Base-by-base conservation (phyloP, 768 basidiomycete genomes). In the Trametes sanguinea region DNA sequence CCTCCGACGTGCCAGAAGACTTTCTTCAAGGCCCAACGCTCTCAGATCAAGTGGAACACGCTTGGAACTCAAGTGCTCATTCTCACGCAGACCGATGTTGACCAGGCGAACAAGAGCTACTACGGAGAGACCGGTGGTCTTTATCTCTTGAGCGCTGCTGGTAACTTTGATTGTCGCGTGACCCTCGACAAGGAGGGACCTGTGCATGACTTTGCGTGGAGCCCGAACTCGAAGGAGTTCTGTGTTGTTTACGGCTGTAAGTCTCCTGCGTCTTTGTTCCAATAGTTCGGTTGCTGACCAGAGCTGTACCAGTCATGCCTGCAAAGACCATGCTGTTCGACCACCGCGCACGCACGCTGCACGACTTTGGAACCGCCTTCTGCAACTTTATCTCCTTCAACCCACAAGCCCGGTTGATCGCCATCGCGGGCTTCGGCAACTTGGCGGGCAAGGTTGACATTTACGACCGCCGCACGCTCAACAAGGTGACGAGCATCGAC, bases 161-260 rank as follows among this genome's bases (percentile, higher is more conserved):
- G 96, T 14, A 92, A 94, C 67, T 98, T 95, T 68, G 95, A 98
- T 72, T 94, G 92, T 71, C 82, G 94, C 32, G 90, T 98, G 30
- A 78, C 82, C 1, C 77, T 92, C 68, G 95, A 97, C 77, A 98
- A 97, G 78, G 96, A 98, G 63, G 97, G 97, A 1, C 95, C 95
- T 0, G 94, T 99, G 64, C 95, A 97, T 69, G 97, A 98, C 72
- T 97, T 96, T 63, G 77, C 85, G 14, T 99, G 97, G 97, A 94
- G 88, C 66, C 94, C 97, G 7, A 95, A 94, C 68, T 94, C 93
- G 53, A 94, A 95, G 75, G 97, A 99, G 75, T 99, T 99, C 72
- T 88, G 87, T 50, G 95, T 98, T 39, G 90, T 94, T 30, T 98
- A 98, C 71, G 96, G 97, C 69, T 99, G 95, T 96, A 68, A 74